Conservation (phyloP, 805 yeast genomes). For the Monosporozyma yasuniensis region DNA sequence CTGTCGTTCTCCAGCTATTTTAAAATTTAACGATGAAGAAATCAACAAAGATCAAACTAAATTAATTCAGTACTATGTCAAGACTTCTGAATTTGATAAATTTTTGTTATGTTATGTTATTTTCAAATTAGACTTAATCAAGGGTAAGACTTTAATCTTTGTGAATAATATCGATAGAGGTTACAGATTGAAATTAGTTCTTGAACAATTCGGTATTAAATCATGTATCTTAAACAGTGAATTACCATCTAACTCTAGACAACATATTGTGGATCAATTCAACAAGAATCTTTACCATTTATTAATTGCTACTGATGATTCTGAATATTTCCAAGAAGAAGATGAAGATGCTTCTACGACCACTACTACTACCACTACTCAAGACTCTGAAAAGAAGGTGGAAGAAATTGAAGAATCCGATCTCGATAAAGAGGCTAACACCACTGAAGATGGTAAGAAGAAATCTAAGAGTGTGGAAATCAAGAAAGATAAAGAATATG, state of each 20-base stretch:
- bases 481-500: conserved; percentile 65
- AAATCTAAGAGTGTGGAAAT: conserved; percentile 22
- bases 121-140: conserved; percentile 75
- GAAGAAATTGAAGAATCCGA: conserved; percentile 12
- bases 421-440: conserved; percentile 8
- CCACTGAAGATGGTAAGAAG: conserved; percentile 10
- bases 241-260: conserved; percentile 82
- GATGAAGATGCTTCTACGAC: conserved; percentile 35
- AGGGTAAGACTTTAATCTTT: conserved; percentile 84
- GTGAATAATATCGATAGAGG: conserved; percentile 95
- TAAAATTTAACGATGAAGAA: conserved; percentile 68
- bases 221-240: conserved; percentile 87
- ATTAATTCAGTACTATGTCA: conserved; percentile 78
- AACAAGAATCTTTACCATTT: conserved; percentile 81
- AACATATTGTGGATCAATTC: conserved; percentile 92
- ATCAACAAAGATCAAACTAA: conserved; percentile 44
- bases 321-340: conserved; percentile 47
- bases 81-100: conserved; percentile 82
- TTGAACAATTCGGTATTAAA: conserved; percentile 90
- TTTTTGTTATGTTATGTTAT: conserved; percentile 85
- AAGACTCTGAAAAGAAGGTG: conserved; percentile 5
- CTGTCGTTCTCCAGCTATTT: conserved; percentile 74
- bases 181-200: conserved; percentile 77
- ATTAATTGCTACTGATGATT: conserved; percentile 91
- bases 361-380: too few species aligned